Percentiles rank a stretch among this genome's conserved stretches.
Conservation (phyloP, 2,329 filamentous ascomycete species). For the Nothophoma quercina region DNA sequence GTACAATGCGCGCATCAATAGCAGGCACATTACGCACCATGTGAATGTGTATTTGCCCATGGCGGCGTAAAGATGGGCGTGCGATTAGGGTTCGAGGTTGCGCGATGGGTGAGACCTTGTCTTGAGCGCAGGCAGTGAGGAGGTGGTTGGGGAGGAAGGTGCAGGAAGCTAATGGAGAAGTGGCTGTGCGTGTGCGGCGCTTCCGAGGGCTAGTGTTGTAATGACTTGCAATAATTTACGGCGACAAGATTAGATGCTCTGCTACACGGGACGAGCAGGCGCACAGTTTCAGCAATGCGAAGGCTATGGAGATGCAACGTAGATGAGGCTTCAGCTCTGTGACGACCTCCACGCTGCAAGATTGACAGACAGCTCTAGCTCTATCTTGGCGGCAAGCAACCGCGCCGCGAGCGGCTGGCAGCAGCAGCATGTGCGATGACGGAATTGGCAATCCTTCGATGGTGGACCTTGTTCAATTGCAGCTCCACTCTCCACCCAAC, state of each 20-base stretch:
- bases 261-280: constrained; percentile 24
- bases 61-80: constrained; percentile 32
- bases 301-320: constrained; percentile 18
- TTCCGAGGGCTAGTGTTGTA: constrained; percentile 27
- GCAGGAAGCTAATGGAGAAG: constrained; percentile 31
- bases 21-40: constrained; percentile 62
- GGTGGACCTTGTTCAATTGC: constrained; percentile 26
- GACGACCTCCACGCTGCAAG: constrained; percentile 18
- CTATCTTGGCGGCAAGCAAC: constrained; percentile 5
- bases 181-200: constrained; percentile 31
- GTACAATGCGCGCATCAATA: constrained; percentile 15
- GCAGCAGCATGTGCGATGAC: constrained; percentile 30
- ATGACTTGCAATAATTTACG: constrained; percentile 25
- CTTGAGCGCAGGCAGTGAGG: constrained; percentile 33
- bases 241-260: constrained; percentile 21
- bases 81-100: constrained; percentile 23
- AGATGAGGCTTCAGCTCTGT: constrained; percentile 30
- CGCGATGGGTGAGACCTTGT: constrained; percentile 38
- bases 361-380: constrained; percentile 16
- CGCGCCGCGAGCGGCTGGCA: constrained; percentile 12
- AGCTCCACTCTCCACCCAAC: constrained; percentile 17
- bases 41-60: constrained; percentile 76
- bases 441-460: constrained; percentile 15
- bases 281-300: constrained; percentile 18
- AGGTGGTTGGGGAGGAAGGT: constrained; percentile 37